Evolutionary conservation across 208 protist genomes (phyloP), one percentile per base, ranked within the genome.

Genomic region (Wallacemonas sp.): DNA sequence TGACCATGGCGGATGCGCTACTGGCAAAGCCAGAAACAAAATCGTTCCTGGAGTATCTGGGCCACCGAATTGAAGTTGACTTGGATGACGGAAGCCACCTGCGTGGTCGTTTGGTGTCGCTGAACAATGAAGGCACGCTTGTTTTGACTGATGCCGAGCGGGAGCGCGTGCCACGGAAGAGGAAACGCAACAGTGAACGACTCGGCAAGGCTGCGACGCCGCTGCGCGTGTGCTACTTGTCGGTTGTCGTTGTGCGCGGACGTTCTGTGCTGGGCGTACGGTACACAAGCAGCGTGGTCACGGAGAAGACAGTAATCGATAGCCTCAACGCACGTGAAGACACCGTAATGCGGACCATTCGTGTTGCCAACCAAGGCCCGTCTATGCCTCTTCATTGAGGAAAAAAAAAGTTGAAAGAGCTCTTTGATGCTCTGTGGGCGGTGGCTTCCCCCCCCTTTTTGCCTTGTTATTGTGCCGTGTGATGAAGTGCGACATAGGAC

Each of bases 101-200:
- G 14, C 75, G 59, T 21, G 90, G 90, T 22, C 79, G 87, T 8
- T 79, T 96, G 19, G 78, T 93, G 24, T 93, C 87, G 4, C 65
- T 94, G 5, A 83, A 82, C 59, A 59, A 54, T n/a, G 75, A 54
- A 4, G 80, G 77, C 34, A 96, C 92, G 39, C 45, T 93, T n/a
- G 74, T 96, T 42, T 66, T 96, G 4, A 90, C 87, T 3, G 85
- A 92, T 28, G 77, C 75, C 21, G 86, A 93, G 66, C 86, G 90
- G 6, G 72, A 87, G 42, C 63, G 72, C 19, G 6, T 58, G 33
- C 62, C 75, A 27, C 49, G 82, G 9, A 90, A 86, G 75, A 80
- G 78, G 2, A 62, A 49, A 19, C 66, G 68, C 15, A 65, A 62
- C 14, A 45, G 46, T 55, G 70, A 24, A 41, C 65, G 33, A 49